These are phyloP conservation scores for Sequoia sempervirens DNA, from an alignment of 75 land plant species.

Conservation along the genomic window DNA sequence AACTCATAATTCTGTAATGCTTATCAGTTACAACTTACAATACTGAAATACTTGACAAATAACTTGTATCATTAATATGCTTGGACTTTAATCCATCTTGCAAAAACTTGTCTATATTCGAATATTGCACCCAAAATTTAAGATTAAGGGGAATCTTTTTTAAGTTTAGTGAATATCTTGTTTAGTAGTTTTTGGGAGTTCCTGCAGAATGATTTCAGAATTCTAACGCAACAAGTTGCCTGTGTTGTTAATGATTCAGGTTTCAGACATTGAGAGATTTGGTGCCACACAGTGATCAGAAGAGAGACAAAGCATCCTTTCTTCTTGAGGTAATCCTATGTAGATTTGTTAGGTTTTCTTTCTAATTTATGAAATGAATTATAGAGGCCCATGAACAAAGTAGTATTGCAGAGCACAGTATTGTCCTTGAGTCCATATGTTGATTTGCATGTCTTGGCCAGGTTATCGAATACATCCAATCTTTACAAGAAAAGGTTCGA, in stretches of 20 bases:
- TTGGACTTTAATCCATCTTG: background rate
- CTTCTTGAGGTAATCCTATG: conserved; percentile 61
- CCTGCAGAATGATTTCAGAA: background rate
- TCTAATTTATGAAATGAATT: background rate
- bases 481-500: conserved; percentile 75
- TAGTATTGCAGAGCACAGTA: background rate
- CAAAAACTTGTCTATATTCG: background rate
- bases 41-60: background rate
- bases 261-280: conserved; percentile 87
- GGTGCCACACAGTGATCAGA: conserved; percentile 91
- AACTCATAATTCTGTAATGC: background rate
- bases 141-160: background rate
- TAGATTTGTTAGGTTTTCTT: background rate
- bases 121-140: background rate
- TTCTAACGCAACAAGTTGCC: background rate
- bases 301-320: conserved; percentile 95
- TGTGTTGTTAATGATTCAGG: conserved; percentile 31
- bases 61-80: background rate
- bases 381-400: background rate
- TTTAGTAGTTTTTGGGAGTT: background rate
- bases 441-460: conserved; percentile 15
- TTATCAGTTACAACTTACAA: background rate
- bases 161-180: background rate
- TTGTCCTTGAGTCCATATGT: background rate
- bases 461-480: conserved; percentile 91